Base-by-base conservation (phyloP, 257 asterid genomes). In the Primulina tabacum region DNA sequence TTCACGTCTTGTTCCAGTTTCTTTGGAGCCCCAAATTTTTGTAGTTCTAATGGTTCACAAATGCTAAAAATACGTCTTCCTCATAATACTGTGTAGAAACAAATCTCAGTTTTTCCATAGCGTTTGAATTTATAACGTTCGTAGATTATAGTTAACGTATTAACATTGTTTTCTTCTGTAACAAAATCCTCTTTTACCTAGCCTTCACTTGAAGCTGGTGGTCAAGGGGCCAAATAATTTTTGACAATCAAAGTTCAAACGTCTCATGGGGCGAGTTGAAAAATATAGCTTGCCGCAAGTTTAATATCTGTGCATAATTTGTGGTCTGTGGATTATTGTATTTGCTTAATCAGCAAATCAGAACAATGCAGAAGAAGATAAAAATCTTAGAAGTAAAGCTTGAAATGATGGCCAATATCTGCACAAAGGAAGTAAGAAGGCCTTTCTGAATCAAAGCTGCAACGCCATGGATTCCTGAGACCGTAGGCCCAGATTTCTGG, bases 361-460 rank as follows among this genome's bases (percentile, higher is more conserved):
- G 10, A 35, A 35, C 40, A 6, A 59, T 4, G 14, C 29, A 16
- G 59, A 40, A 60, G 37, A 9, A 40, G 28, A 12, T 7, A 6
- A 26, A n/a, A 34, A 60, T 58, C 35, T 65, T 65, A 18, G 26
- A 24, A 32, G 35, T 32, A 60, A 30, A 28, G 30, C 28, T 37
- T 32, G 61, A 35, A 18, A 58, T 29, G 62, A 60, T 38, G 11
- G 20, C 98, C 98, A 75, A 76, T 61, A 70, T 90, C 98, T 7
- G 88, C 94, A 55, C 98, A 92, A 92, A 21, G 24, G 24, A 21
- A 90, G 77, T 88, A 88, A n/a, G 92, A 82, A 79, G 96, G 97
- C 85, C 95, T 88, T 71, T 90, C 91, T 33, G 97, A 76, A 75
- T 92, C 98, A 26, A 92, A 92, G 82, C 97, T 89, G 59, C 98